Conservation (phyloP, 2,329 filamentous ascomycete species). For the Sporothrix globosa region DNA sequence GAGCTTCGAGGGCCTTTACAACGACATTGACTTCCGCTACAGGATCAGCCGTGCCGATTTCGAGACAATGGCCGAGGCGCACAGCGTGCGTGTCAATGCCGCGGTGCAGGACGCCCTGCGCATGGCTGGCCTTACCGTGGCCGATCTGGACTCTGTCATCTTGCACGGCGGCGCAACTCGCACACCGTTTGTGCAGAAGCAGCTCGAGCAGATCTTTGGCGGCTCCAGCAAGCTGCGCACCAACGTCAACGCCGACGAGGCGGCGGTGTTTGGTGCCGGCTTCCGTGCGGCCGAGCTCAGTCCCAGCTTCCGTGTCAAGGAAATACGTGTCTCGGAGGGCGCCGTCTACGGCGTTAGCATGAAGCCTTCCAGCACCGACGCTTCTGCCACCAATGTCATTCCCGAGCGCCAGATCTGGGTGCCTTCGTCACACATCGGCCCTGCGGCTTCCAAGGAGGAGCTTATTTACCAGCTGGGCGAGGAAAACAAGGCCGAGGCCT, state of each 20-base stretch:
- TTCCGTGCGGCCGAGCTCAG: slow-evolving; percentile 92
- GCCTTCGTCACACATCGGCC: slow-evolving; percentile 72
- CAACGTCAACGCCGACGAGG: slow-evolving; percentile 96
- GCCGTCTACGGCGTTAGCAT: slow-evolving; percentile 74
- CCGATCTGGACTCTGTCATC: slow-evolving; percentile 85
- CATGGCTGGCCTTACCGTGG: slow-evolving; percentile 70
- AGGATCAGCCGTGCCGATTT: slow-evolving; percentile 80
- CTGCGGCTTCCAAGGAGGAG: slow-evolving; percentile 70
- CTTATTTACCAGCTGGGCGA: slow-evolving; percentile 71
- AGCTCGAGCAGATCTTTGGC: slow-evolving; percentile 75
- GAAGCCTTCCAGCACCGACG: slow-evolving; percentile 64
- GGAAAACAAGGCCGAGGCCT: slow-evolving; percentile 69
- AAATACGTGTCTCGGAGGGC: slow-evolving; percentile 82
- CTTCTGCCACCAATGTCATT: slow-evolving; percentile 69
- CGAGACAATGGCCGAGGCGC: slow-evolving; percentile 72
- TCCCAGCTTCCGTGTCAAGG: slow-evolving; percentile 96
- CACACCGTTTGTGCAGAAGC: slow-evolving; percentile 91
- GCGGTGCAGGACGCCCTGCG: slow-evolving; percentile 76
- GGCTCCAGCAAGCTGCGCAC: slow-evolving; percentile 78
- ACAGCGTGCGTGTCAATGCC: slow-evolving; percentile 67
- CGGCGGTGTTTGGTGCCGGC: slow-evolving; percentile 91
- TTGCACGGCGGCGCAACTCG: slow-evolving; percentile 88
- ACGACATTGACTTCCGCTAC: slow-evolving; percentile 92
- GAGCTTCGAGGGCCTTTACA: slow-evolving; percentile 85
- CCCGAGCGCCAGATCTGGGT: slow-evolving; percentile 84